These are phyloP conservation scores for Daldinia eschscholtzii DNA, from an alignment of 2,329 filamentous ascomycete genomes.

Conservation along the genomic window DNA sequence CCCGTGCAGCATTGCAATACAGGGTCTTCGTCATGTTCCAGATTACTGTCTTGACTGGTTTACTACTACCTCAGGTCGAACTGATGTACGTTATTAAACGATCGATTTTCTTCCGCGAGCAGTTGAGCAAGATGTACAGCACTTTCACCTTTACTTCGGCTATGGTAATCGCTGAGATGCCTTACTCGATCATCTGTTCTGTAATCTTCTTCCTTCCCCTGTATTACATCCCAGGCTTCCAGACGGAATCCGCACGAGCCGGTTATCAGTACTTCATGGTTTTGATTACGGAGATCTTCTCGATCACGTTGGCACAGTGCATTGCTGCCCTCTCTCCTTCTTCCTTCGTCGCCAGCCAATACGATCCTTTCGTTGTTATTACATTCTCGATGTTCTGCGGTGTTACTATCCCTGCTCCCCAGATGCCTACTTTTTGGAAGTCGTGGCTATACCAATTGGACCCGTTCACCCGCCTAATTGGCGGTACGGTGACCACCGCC, in stretches of 20 bases:
- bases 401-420: constrained; percentile 81
- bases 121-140: constrained; percentile 87
- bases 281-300: constrained; percentile 85
- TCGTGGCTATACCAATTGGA: constrained; percentile 86
- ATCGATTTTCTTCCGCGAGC: constrained; percentile 87
- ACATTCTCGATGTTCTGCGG: constrained; percentile 89
- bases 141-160: constrained; percentile 81
- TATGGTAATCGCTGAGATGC: constrained; percentile 86
- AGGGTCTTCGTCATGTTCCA: constrained; percentile 93
- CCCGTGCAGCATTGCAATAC: constrained; percentile 82
- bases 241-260: constrained; percentile 71
- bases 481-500: constrained; percentile 83
- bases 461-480: constrained; percentile 84
- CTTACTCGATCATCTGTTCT: constrained; percentile 84
- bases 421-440: constrained; percentile 84
- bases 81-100: constrained; percentile 85
- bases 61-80: constrained; percentile 87
- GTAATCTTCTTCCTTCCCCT: constrained; percentile 84
- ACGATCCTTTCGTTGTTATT: constrained; percentile 87
- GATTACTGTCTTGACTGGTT: constrained; percentile 83
- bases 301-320: constrained; percentile 81
- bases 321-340: constrained; percentile 82
- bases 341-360: constrained; percentile 81
- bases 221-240: constrained; percentile 87
- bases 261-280: constrained; percentile 91